Percentiles rank a stretch among this genome's conserved stretches.
phyloP scores from a whole-genome alignment of 345 rosid genomes.

The Populus ilicifolia region DNA sequence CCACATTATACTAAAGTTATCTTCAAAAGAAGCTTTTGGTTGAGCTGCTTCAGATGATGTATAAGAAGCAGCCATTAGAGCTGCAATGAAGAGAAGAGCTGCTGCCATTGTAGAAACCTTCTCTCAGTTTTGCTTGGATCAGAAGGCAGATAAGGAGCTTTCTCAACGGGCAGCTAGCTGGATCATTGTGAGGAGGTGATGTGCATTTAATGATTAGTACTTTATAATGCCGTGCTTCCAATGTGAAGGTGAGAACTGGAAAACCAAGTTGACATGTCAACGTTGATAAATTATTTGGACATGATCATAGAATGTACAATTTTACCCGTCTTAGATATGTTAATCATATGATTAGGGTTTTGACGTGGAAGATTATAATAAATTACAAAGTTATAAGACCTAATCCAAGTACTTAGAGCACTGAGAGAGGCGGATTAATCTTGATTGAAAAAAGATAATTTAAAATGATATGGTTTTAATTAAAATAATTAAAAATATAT shows the following conservation, averaged over 20 bases:
- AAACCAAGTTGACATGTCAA: slow-evolving; percentile 11
- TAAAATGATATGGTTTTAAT: no score
- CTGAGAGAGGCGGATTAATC: no score
- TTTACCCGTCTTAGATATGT: neutral
- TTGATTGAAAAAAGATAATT: no score
- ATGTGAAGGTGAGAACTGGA: slow-evolving; percentile 17
- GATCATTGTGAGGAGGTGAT: slow-evolving; percentile 16
- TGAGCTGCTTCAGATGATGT: slow-evolving; percentile 26
- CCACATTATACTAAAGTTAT: slow-evolving; percentile 94
- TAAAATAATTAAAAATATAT: no score
- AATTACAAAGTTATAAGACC: no score
- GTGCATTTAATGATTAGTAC: slow-evolving; percentile 22
- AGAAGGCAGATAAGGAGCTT: neutral
- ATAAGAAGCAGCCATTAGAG: slow-evolving; percentile 30
- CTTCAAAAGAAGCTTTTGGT: slow-evolving; percentile 61
- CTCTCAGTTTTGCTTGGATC: slow-evolving; percentile 25
- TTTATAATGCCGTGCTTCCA: slow-evolving; percentile 8
- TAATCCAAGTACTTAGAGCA: no score
- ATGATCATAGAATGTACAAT: neutral
- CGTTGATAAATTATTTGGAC: slow-evolving; percentile 6
- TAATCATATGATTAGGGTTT: no score
- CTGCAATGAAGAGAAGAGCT: slow-evolving; percentile 29
- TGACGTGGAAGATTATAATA: no score
- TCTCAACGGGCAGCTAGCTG: slow-evolving; percentile 10
- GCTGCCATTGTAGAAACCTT: slow-evolving; percentile 33